Percentiles rank a stretch among this genome's conserved stretches.
These are phyloP conservation scores for Plectosphaerella cucumerina DNA, from an alignment of 2,329 filamentous ascomycete genomes.

Conservation along the genomic window DNA sequence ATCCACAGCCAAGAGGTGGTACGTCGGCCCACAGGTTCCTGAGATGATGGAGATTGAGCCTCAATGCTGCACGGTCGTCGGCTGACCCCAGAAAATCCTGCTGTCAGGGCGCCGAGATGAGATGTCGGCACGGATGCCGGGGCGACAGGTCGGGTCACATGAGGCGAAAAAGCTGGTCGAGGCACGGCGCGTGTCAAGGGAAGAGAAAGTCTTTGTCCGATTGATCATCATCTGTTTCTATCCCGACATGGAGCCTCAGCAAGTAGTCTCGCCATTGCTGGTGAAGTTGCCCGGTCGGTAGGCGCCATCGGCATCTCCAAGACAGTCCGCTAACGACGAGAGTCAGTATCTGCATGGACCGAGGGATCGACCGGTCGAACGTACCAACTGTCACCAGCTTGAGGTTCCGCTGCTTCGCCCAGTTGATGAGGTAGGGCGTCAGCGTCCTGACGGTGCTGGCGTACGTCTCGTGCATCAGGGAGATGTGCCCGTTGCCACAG, in stretches of 20 bases:
- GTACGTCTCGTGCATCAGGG: slow-evolving; percentile 55
- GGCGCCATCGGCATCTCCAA: slow-evolving; percentile 34
- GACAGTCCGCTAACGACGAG: slow-evolving; percentile 31
- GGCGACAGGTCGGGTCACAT: too few species aligned
- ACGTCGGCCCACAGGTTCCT: too few species aligned
- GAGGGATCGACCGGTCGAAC: slow-evolving; percentile 14
- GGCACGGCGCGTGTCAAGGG: too few species aligned
- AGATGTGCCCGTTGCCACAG: slow-evolving; percentile 44
- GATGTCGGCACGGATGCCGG: too few species aligned
- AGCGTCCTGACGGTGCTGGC: slow-evolving; percentile 41
- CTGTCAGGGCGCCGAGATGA: too few species aligned
- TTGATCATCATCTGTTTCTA: too few species aligned
- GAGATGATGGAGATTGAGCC: too few species aligned
- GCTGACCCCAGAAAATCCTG: too few species aligned
- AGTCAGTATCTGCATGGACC: background rate
- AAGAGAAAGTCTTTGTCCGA: too few species aligned
- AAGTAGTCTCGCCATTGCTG: slow-evolving; percentile 25
- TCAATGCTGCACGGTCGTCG: too few species aligned
- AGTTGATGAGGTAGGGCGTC: slow-evolving; percentile 45
- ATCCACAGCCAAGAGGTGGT: too few species aligned
- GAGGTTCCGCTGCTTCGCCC: slow-evolving; percentile 43
- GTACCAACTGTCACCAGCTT: slow-evolving; percentile 46
- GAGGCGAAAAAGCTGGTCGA: too few species aligned
- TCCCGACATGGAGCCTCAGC: slow-evolving; percentile 12
- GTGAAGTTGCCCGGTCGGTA: slow-evolving; percentile 36